Base-by-base conservation (phyloP, 2,329 filamentous ascomycete species). In the Clonostachys solani region DNA sequence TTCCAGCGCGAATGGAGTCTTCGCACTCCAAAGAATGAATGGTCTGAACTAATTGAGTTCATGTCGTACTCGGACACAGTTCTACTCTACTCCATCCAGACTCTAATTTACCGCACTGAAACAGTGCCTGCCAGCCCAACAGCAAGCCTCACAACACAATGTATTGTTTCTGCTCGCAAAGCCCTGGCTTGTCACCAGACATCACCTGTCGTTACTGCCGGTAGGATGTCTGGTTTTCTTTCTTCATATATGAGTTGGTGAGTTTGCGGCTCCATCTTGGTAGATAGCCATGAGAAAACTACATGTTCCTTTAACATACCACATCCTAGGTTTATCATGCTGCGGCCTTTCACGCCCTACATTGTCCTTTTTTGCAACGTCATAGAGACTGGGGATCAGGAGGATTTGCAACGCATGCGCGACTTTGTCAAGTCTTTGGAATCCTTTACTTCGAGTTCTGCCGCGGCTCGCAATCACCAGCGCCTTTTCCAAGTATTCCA, bases 321-420 rank as follows among this genome's bases (percentile, higher is more conserved):
- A 2, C 23, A 29, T 5, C 17, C 36, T 17, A 54, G 57, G 56
- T 44, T 50, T 2, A 40, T 57, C 6, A 17, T 53, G 0, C 44
- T 50, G 5, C 55, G 56, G 0, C 58, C 56, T 1, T 61, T 60
- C 17, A 51, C 56, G 3, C 57, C 56, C 3, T 60, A 57, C 38
- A 59, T 55, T 5, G 50, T 60, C 12, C 13, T 61, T 1, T 61
- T 60, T 42, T 61, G 58, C 33, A 53, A 58, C 40, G 49, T 55
- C 16, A 55, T 59, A 37, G 66, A 72, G 46, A 65, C 67, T 1
- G 66, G 64, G 13, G 63, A 73, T n/a, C 48, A 56, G 17, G 54
- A 57, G 3, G 74, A 78, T 45, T 66, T 78, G 2, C 45, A 59
- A 7, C 63, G 42, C 16, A 43, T 58, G 1, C 46, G 46, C 10